Conservation (phyloP, 345 rosid species). For the Populus ilicifolia region DNA sequence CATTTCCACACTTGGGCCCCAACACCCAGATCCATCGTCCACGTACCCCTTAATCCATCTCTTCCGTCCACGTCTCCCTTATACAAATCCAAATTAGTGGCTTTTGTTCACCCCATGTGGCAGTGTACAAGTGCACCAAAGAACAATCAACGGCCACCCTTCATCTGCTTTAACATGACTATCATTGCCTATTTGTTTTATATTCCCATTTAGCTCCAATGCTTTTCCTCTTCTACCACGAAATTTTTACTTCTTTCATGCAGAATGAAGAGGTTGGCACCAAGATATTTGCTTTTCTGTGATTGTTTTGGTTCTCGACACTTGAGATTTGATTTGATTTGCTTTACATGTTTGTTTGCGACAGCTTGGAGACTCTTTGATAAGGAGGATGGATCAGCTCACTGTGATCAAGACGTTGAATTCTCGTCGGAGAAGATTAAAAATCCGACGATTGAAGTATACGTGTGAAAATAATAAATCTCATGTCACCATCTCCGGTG, state of each 20-base stretch:
- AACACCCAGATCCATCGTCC: constrained; percentile 22
- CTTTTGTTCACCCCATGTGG: constrained; percentile 31
- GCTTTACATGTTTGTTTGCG: background rate
- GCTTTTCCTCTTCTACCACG: background rate
- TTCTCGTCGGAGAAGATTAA: constrained; percentile 33
- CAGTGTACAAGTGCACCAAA: constrained; percentile 12
- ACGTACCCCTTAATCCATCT: constrained; percentile 27
- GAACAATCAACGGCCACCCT: constrained; percentile 20
- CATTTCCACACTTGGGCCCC: constrained; percentile 13
- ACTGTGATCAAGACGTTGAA: constrained; percentile 13
- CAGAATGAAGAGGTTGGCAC: constrained; percentile 11
- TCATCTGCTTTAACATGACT: background rate
- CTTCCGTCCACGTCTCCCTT: constrained; percentile 24
- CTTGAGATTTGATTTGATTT: no score
- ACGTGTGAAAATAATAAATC: constrained; percentile 17
- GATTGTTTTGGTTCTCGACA: background rate
- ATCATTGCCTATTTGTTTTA: background rate
- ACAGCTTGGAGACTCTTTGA: background rate
- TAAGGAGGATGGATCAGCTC: constrained; percentile 17
- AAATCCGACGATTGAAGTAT: constrained; percentile 28
- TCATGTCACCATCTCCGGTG: constrained; percentile 6
- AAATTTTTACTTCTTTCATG: background rate
- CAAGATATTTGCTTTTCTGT: background rate
- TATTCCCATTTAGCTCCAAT: background rate
- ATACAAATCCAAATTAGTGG: constrained; percentile 13